Evolutionary conservation across 2,329 filamentous ascomycete genomes (phyloP), one percentile per base, ranked within the genome.

Genomic region (Verticillium zaregamsianum): DNA sequence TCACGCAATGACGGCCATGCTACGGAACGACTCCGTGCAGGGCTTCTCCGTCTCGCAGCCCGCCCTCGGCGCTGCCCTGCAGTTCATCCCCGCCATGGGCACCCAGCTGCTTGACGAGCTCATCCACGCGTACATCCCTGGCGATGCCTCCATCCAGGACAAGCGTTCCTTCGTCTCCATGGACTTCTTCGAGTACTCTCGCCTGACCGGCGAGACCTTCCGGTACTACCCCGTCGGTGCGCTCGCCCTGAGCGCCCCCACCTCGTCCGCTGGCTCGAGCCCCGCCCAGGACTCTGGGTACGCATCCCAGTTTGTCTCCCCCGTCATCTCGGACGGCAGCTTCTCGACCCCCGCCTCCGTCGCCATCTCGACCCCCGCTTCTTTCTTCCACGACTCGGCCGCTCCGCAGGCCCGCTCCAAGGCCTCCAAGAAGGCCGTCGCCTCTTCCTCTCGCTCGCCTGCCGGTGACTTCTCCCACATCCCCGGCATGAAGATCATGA

Each of bases 81-180:
- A 92, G 75, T 87, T 92, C 82, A 75, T 87, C 72, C 82, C 91
- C 77, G 76, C 88, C 69, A 77, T 92, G 74, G 78, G 88, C 70
- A 79, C 82, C 64, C 68, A 83, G 74, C 82, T 91, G 72, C 80
- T 89, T 59, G 85, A 88, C 68, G 76, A 82, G 59, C 74, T 89
- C 71, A 80, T 89, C 68, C 76, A 86, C 71, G 78, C 80, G 64
- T 87, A 86, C 71, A 72, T 88, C 58, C 74, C 82, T 56, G 83
- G 85, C 58, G 69, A 81, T 58, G 78, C 76, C 58, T 77, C 82
- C 31, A 81, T 85, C 68, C 76, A 81, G 68, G 84, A 87, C 68
- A 88, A 88, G 80, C 80, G 85, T 33, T 80, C 83, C 58, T 73
- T 77, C 56, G 76, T 88, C 61, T 80, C 85, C 55, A 77, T 87